Conservation (phyloP, 2,329 filamentous ascomycete genomes). For the Lachnellula subtilissima region DNA sequence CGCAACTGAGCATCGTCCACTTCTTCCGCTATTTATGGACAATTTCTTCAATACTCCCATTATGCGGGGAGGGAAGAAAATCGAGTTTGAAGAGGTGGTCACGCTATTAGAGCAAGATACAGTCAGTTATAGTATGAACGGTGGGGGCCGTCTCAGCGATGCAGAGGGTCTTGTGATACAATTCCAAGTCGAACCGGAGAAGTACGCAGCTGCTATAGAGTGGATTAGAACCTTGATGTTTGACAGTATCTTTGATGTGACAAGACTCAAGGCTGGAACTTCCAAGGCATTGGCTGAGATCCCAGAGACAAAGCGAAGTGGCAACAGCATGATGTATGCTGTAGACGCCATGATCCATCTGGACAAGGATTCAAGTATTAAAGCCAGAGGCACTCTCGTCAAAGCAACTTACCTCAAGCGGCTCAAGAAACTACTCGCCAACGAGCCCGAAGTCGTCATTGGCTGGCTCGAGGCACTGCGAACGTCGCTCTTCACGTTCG, state of each 20-base stretch:
- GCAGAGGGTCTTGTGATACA: constrained; percentile 75
- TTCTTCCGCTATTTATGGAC: constrained; percentile 78
- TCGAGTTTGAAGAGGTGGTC: constrained; percentile 90
- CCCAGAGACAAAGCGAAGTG: constrained; percentile 85
- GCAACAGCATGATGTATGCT: constrained; percentile 60
- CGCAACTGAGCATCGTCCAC: constrained; percentile 75
- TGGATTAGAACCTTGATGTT: constrained; percentile 87
- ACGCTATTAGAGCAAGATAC: constrained; percentile 89
- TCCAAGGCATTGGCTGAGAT: constrained; percentile 86
- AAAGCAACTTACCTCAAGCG: constrained; percentile 84
- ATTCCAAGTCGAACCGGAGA: constrained; percentile 82
- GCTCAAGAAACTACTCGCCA: constrained; percentile 73
- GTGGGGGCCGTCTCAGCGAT: constrained; percentile 65
- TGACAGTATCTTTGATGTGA: constrained; percentile 78
- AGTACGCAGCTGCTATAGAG: constrained; percentile 74
- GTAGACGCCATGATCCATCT: constrained; percentile 76
- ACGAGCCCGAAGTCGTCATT: constrained; percentile 71
- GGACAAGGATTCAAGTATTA: constrained; percentile 67
- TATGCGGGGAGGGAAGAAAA: constrained; percentile 63
- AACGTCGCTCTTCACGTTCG: constrained; percentile 69
- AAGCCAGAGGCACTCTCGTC: constrained; percentile 76
- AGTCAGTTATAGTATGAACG: constrained; percentile 72
- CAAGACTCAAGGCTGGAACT: constrained; percentile 57
- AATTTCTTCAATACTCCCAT: constrained; percentile 96
- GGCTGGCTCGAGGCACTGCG: constrained; percentile 73